A percentile compares a stretch with the other conserved stretches of the same genome.
Conservation (phyloP, 2,329 filamentous ascomycete species). For the Neofusicoccum kwambonambiense region DNA sequence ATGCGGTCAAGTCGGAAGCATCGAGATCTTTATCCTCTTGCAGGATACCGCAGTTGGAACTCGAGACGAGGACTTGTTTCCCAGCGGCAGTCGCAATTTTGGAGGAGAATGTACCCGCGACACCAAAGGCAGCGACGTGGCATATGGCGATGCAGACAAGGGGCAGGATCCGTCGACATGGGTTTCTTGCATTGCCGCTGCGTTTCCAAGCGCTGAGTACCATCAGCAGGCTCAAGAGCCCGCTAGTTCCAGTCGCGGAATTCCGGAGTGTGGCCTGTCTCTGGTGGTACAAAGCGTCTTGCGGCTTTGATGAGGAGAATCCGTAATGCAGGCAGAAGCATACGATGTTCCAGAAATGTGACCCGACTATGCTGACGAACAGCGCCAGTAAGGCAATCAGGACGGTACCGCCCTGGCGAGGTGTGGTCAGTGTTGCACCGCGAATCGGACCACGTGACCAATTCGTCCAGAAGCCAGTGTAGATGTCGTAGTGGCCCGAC, state of each 20-base stretch:
- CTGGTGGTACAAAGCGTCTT: constrained; percentile 28
- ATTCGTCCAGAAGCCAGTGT: constrained; percentile 34
- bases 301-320: constrained; percentile 21
- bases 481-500: constrained; percentile 16
- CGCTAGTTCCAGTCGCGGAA: constrained; percentile 4
- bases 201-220: neutral
- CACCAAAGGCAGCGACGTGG: constrained; percentile 2
- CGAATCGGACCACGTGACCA: constrained; percentile 31
- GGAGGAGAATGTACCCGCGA: constrained; percentile 18
- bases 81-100: constrained; percentile 2
- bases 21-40: neutral
- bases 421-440: constrained; percentile 35
- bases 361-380: constrained; percentile 29
- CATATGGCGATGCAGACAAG: neutral
- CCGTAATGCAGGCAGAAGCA: constrained; percentile 24
- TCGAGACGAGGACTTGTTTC: constrained; percentile 11
- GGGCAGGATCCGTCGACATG: neutral
- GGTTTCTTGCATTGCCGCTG: constrained; percentile 13
- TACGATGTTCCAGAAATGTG: constrained; percentile 25
- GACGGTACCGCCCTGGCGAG: constrained; percentile 28
- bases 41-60: neutral
- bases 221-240: neutral
- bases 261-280: constrained; percentile 18
- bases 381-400: constrained; percentile 37
- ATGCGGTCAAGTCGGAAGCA: neutral